phyloP scores from a whole-genome alignment of 495 filamentous ascomycete species.

The Pyrenopolyporus hunteri region DNA sequence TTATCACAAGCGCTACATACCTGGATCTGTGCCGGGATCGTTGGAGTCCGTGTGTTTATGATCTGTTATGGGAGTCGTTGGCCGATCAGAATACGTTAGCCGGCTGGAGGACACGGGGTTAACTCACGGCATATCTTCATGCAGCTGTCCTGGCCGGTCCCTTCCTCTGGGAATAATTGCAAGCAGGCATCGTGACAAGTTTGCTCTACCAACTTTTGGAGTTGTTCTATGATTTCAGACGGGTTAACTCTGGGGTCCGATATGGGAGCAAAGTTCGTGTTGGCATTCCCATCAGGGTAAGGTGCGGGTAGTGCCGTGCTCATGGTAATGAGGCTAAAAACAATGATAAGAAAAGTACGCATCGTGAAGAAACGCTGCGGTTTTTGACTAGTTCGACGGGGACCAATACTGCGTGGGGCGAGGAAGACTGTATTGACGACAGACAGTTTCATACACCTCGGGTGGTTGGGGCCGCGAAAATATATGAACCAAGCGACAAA shows the following conservation, averaged over 20 bases:
- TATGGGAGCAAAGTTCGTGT: background rate
- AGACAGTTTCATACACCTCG: no score
- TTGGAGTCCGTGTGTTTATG: slow-evolving; percentile 6
- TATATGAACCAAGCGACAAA: no score
- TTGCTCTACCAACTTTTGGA: slow-evolving; percentile 12
- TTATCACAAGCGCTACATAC: background rate
- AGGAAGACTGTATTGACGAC: no score
- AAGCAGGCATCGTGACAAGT: slow-evolving; percentile 28
- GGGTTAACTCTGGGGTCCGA: background rate
- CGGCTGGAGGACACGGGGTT: background rate
- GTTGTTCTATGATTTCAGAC: slow-evolving; percentile 2
- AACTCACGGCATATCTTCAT: slow-evolving; percentile 33
- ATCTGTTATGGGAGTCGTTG: no score
- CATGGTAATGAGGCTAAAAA: slow-evolving; percentile 10
- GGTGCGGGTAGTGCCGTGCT: slow-evolving; percentile 9
- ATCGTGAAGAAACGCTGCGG: slow-evolving; percentile 8
- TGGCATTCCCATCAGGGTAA: background rate
- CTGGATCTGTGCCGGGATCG: background rate
- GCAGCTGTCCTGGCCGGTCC: slow-evolving; percentile 14
- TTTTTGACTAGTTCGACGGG: no score
- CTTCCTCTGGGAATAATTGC: slow-evolving; percentile 18
- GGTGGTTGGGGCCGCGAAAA: no score
- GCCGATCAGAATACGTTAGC: background rate
- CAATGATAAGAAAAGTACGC: slow-evolving; percentile 11
- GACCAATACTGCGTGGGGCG: no score